These are phyloP conservation scores for Curvularia lunata DNA, from an alignment of 2,329 filamentous ascomycete species.

Conservation along the genomic window DNA sequence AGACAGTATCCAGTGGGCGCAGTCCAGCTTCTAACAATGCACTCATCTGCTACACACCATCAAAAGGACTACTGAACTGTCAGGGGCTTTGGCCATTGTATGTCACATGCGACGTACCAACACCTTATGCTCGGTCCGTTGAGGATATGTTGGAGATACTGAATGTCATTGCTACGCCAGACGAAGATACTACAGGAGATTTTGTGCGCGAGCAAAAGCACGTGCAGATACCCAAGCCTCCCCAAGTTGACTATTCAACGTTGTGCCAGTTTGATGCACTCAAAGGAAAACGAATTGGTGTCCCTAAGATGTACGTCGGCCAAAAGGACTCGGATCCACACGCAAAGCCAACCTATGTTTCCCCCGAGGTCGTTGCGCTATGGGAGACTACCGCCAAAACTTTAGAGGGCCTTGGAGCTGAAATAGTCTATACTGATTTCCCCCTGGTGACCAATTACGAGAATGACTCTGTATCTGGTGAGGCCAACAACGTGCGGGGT, in stretches of 20 bases:
- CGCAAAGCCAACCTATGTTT: conserved; percentile 47
- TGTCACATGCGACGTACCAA: conserved; percentile 62
- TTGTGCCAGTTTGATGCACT: conserved; percentile 47
- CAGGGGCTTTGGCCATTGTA: conserved; percentile 64
- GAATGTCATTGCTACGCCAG: conserved; percentile 55
- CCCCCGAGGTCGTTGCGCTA: conserved; percentile 47
- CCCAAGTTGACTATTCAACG: conserved; percentile 46
- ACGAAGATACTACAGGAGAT: conserved; percentile 54
- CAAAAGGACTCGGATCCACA: conserved; percentile 39
- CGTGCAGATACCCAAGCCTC: conserved; percentile 50
- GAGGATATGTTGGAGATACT: conserved; percentile 59
- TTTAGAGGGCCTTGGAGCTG: conserved; percentile 53
- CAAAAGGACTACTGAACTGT: conserved; percentile 58
- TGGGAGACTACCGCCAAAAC: conserved; percentile 45
- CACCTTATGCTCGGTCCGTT: conserved; percentile 60
- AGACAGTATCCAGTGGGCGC: conserved; percentile 64
- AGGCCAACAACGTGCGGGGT: conserved; percentile 51
- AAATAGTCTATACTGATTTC: conserved; percentile 54
- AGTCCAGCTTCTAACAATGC: conserved; percentile 64
- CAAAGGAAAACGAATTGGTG: conserved; percentile 55
- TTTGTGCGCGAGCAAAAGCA: conserved; percentile 62
- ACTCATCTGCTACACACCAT: conserved; percentile 63
- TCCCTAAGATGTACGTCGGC: conserved; percentile 61
- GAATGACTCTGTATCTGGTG: conserved; percentile 44
- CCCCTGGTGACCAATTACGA: conserved; percentile 57